Percentiles rank a stretch among this genome's conserved stretches.
phyloP scores from a whole-genome alignment of 495 filamentous ascomycete genomes.

The Xylaria scruposa region DNA sequence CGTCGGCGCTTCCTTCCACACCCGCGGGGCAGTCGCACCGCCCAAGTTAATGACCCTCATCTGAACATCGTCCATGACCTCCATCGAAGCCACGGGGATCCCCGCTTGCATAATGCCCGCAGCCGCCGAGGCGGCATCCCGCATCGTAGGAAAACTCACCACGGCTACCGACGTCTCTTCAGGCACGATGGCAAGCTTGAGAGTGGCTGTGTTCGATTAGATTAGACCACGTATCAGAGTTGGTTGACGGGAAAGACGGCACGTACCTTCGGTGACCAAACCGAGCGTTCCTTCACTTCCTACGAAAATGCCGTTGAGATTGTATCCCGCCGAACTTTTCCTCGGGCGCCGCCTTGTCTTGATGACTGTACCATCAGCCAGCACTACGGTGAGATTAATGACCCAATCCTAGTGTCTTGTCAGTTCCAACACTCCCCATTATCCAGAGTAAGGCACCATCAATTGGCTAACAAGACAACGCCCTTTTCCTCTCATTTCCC shows the following conservation, averaged over 20 bases:
- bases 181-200: conserved; percentile 77
- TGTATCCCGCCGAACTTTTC: conserved; percentile 83
- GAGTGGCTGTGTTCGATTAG: conserved; percentile 53
- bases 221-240: too few relatives aligned
- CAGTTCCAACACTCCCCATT: neutral
- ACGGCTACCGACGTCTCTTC: conserved; percentile 78
- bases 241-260: too few relatives aligned
- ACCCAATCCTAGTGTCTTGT: conserved; percentile 67
- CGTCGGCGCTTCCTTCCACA: conserved; percentile 78
- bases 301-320: conserved; percentile 77
- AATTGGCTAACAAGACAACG: too few relatives aligned
- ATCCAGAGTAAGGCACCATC: neutral
- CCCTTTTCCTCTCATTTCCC: neutral
- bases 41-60: conserved; percentile 79
- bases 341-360: conserved; percentile 76
- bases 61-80: conserved; percentile 84
- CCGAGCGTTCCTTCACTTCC: conserved; percentile 82
- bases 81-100: conserved; percentile 78
- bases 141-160: conserved; percentile 74
- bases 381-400: conserved; percentile 77
- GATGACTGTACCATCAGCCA: conserved; percentile 79
- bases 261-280: conserved; percentile 68
- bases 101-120: conserved; percentile 73
- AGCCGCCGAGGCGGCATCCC: conserved; percentile 73
- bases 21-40: conserved; percentile 67